phyloP scores from a whole-genome alignment of 768 basidiomycete genomes.

The Albatrellus ellisii region DNA sequence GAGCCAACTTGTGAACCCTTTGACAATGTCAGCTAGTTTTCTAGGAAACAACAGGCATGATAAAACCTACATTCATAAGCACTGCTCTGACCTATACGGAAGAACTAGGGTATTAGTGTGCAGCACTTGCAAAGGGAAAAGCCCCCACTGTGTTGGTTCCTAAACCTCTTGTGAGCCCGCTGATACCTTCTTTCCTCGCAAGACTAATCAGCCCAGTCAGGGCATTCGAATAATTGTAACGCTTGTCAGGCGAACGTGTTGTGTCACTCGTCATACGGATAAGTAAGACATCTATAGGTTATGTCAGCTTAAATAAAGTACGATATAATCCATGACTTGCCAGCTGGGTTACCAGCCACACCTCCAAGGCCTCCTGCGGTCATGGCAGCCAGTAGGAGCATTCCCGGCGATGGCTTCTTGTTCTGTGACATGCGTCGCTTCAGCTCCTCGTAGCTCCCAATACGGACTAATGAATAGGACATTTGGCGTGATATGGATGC shows the following conservation, averaged over 20 bases:
- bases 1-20: conserved; percentile 78
- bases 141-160: conserved; percentile 60
- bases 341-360: conserved; percentile 75
- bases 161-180: conserved; percentile 59
- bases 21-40: conserved; percentile 23
- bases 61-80: conserved; percentile 56
- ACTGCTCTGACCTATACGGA: conserved; percentile 39
- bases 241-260: conserved; percentile 55
- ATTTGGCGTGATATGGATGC: conserved; percentile 82
- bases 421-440: conserved; percentile 41
- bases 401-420: conserved; percentile 37
- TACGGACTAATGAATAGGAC: conserved; percentile 79
- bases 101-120: conserved; percentile 5
- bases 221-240: conserved; percentile 74
- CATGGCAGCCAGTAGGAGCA: conserved; percentile 50
- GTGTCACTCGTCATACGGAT: conserved; percentile 86
- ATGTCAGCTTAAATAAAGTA: not conserved
- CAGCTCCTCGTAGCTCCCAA: conserved; percentile 73
- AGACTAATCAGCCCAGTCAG: conserved; percentile 55
- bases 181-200: conserved; percentile 53
- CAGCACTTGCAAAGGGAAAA: conserved; percentile 1
- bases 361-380: conserved; percentile 74
- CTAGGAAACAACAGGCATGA: conserved; percentile 7
- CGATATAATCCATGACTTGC: conserved; percentile 21
- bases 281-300: conserved; percentile 47